Conservation (phyloP, 345 rosid genomes). For the Leavenworthia alabamica region DNA sequence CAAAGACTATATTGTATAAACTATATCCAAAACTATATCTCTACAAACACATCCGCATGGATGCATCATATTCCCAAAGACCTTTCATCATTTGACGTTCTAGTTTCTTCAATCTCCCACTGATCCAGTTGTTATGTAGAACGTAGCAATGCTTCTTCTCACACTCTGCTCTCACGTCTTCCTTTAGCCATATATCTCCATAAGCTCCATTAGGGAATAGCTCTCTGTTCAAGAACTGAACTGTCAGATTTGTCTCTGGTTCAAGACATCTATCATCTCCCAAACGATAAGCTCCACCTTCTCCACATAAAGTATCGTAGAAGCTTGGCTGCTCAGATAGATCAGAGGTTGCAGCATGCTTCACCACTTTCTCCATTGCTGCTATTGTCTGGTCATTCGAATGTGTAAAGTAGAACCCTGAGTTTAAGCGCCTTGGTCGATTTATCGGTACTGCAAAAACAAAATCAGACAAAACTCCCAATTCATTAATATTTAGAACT, state of each 20-base stretch:
- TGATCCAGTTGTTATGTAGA: constrained; percentile 80
- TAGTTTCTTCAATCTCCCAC: constrained; percentile 79
- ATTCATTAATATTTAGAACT: neutral
- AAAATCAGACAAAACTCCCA: neutral
- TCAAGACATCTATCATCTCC: constrained; percentile 59
- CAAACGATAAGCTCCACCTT: constrained; percentile 53
- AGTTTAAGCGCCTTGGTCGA: constrained; percentile 79
- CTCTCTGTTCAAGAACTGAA: constrained; percentile 71
- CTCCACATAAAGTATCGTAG: constrained; percentile 84
- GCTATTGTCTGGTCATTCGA: constrained; percentile 54
- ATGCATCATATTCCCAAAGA: constrained; percentile 69
- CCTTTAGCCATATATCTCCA: constrained; percentile 56
- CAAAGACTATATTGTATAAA: constrained; percentile 6
- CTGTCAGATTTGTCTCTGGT: constrained; percentile 57
- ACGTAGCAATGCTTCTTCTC: constrained; percentile 51
- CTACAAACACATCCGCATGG: constrained; percentile 64
- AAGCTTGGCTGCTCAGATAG: constrained; percentile 93
- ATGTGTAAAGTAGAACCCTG: constrained; percentile 78
- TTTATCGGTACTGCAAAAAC: constrained; percentile 59
- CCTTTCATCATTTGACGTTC: constrained; percentile 68
- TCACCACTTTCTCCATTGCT: constrained; percentile 83
- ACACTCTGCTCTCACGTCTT: constrained; percentile 54
- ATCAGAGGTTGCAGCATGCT: constrained; percentile 69
- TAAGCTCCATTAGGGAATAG: constrained; percentile 93
- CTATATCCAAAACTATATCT: constrained; percentile 16